phyloP scores from a whole-genome alignment of 1,284 basidiomycete species.

The Trametes pubescens region DNA sequence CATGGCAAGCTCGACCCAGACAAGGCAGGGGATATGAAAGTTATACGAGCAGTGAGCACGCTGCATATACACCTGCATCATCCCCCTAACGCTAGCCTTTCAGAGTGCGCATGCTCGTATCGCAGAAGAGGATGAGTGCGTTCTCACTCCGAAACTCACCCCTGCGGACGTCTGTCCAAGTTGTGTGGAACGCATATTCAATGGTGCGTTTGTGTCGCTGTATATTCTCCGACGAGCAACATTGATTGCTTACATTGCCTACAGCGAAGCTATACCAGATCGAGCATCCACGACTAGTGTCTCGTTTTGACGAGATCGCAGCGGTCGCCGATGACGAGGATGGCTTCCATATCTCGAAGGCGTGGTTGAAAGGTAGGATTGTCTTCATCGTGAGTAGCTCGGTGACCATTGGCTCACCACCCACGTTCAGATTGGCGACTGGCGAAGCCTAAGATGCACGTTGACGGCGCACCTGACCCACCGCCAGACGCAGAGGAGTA shows the following conservation, averaged over 20 bases:
- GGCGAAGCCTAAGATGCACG: slow-evolving; percentile 78
- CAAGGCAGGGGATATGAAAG: slow-evolving; percentile 69
- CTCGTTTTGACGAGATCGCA: slow-evolving; percentile 62
- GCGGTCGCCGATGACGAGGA: slow-evolving; percentile 50
- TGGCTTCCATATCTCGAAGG: slow-evolving; percentile 80
- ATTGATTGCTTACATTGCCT: neutral
- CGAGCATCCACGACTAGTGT: slow-evolving; percentile 67
- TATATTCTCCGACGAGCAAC: neutral
- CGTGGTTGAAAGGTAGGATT: slow-evolving; percentile 73
- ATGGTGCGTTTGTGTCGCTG: slow-evolving; percentile 52
- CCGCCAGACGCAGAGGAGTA: slow-evolving; percentile 68
- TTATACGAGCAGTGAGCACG: slow-evolving; percentile 57
- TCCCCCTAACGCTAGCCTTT: slow-evolving; percentile 11
- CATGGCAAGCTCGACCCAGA: slow-evolving; percentile 67
- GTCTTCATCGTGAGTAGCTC: neutral
- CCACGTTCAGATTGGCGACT: slow-evolving; percentile 69
- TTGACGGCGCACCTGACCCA: slow-evolving; percentile 60
- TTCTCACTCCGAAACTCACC: slow-evolving; percentile 55
- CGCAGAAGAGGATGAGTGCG: slow-evolving; percentile 51
- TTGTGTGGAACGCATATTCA: slow-evolving; percentile 67
- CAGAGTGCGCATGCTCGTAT: slow-evolving; percentile 63
- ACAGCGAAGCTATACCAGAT: slow-evolving; percentile 73
- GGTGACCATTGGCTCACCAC: neutral
- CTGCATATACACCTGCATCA: slow-evolving; percentile 3
- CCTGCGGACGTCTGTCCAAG: slow-evolving; percentile 63